Base-by-base conservation (phyloP, 148 eudicot species). In the Suaeda aralocaspica region DNA sequence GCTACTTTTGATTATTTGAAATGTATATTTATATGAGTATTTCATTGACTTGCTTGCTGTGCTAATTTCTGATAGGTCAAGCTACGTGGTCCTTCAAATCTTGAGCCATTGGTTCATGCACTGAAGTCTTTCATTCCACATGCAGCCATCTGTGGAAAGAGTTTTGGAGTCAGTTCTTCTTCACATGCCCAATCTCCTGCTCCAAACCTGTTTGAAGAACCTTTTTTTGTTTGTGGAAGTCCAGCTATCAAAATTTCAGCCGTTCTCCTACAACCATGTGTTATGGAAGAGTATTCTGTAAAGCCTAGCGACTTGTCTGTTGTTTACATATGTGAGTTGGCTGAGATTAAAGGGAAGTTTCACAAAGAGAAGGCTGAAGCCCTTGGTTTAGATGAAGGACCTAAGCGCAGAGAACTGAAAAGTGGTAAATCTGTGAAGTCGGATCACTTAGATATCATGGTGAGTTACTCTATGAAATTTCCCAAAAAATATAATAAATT, bases 281-380 rank as follows among this genome's bases (percentile, higher is more conserved):
- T 51, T 46, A 25, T 68, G 73, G 55, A 69, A 13, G 60, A 45
- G 57, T 68, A 77, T 82, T 66, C 89, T 19, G 19, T 69, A 29
- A 90, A 88, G 73, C 87, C 95, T 56, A 87, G 96, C 55, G 92
- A 93, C 73, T 71, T 88, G 57, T 85, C 96, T 15, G 98, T 93
- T 51, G 67, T 90, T 30, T 93, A 93, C 79, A 82, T 90, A 67
- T 88, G 90, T 75, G 95, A 93, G 78, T 83, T 93, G 62, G 85
- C 98, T 72, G 94, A 93, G 74, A 90, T 93, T 72, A 81, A 81
- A 67, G 98, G 98, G 6, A 93, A 76, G 73, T 93, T 93, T 75
- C 82, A 90, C 82, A 90, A 90, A 0, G 76, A 87, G 72, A 93
- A 93, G 60, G 98, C 98, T 73, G 75, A 60, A 66, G 89, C 90